phyloP scores from a whole-genome alignment of 2,329 filamentous ascomycete species.

The Lizonia empirigonia region DNA sequence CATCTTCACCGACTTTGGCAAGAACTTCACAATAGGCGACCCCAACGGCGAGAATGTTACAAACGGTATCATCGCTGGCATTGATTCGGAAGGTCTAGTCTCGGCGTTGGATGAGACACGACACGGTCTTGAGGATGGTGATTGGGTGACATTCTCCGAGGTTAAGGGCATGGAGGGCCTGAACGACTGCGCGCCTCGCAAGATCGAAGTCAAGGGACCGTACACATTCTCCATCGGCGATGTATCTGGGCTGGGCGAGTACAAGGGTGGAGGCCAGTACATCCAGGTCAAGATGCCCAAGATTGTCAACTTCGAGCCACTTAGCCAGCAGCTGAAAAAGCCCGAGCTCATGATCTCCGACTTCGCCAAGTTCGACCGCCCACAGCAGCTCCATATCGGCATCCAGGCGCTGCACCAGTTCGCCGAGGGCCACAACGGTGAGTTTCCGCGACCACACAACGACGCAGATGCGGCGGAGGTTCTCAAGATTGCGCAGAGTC shows the following conservation, averaged over 20 bases:
- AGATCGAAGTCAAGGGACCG: conserved; percentile 89
- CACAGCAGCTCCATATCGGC: conserved; percentile 87
- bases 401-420: conserved; percentile 93
- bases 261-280: conserved; percentile 86
- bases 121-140: conserved; percentile 93
- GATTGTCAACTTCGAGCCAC: conserved; percentile 83
- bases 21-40: conserved; percentile 89
- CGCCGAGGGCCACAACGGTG: conserved; percentile 70
- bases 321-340: conserved; percentile 78
- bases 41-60: conserved; percentile 86
- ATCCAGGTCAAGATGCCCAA: conserved; percentile 99
- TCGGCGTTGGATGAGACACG: conserved; percentile 93
- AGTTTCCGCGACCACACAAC: conserved; percentile 81
- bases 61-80: conserved; percentile 86
- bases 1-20: conserved; percentile 96
- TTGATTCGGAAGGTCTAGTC: conserved; percentile 87
- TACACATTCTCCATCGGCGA: conserved; percentile 98
- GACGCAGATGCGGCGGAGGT: conserved; percentile 82
- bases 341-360: conserved; percentile 92
- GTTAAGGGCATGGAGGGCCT: conserved; percentile 88
- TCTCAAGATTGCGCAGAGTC: conserved; percentile 72
- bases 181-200: conserved; percentile 82
- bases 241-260: conserved; percentile 83
- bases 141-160: conserved; percentile 94
- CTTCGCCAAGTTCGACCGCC: conserved; percentile 96